Base-by-base conservation (phyloP, 1,139 yeast species). In the Saccharomyces hybrid region DNA sequence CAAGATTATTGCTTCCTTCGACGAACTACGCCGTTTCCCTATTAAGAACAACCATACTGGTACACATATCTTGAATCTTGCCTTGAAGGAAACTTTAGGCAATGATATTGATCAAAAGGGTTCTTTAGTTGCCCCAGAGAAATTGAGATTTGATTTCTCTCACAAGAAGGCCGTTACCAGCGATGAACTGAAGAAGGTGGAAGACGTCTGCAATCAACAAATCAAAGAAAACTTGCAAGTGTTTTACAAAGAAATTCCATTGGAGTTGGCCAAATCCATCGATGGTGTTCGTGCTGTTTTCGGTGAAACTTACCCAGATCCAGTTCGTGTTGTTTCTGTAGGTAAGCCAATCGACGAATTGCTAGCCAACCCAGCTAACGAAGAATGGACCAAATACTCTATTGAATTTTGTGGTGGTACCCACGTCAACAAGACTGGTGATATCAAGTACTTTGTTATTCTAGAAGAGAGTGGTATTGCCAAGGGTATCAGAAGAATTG, bases 401-500 rank as follows among this genome's bases (percentile, higher is more conserved):
- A 78, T 95, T 64, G 99, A 95, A 75, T 91, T 93, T 78, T 93
- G 99, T 75, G 99, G 99, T 75, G 99, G 99, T 74, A 93, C 99
- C 16, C 99, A 93, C 68, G 97, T 93, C 61, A 80, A 82, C 54
- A 85, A 86, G 72, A 91, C 99, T 24, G 88, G 93, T 58, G 99
- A 93, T 60, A 95, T 93, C 71, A 90, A 90, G 73, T 93, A 88
- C 64, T 82, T 93, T 62, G 88, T 93, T 48, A 80, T 93, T 55
- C 77, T 86, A 61, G 99, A 93, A 77, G 99, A 93, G 75, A 82
- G 90, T 60, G 99, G 99, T 74, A 93, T 93, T 72, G 98, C 99
- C 59, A 93, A 93, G 77, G 99, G 99, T 73, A 89, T 88, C 60
- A 84, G 99, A 76, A 89, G 99, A 79, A 87, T 93, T 70, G 96